Conservation (phyloP, 352 stramenopile species). For the Phytophthora ohioensis region DNA sequence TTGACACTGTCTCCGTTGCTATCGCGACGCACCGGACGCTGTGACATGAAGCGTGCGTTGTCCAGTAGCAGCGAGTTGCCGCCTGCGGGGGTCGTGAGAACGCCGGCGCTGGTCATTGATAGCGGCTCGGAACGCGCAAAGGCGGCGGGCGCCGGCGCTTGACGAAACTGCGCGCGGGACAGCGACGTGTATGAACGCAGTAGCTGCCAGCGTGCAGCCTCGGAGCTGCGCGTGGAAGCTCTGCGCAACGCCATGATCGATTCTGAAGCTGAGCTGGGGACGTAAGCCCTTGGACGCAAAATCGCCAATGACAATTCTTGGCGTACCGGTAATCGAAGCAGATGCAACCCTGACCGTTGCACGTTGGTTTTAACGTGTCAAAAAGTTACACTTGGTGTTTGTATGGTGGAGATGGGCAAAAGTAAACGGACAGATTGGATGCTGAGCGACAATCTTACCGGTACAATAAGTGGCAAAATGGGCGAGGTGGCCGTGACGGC, state of each 20-base stretch:
- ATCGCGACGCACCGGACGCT: conserved; percentile 12
- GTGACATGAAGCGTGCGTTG: conserved; percentile 41
- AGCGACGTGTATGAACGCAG: conserved; percentile 62
- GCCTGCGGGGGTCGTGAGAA: conserved; percentile 27
- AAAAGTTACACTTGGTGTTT: conserved; percentile 19
- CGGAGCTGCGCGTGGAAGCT: conserved; percentile 7
- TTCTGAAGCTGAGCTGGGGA: conserved; percentile 3
- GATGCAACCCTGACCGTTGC: conserved; percentile 27
- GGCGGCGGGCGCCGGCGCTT: conserved; percentile 52
- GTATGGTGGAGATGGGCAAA: conserved; percentile 19
- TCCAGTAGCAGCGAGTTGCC: conserved; percentile 41
- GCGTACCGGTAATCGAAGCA: conserved; percentile 12
- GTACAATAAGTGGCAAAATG: conserved; percentile 4
- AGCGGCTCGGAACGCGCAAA: conserved; percentile 46
- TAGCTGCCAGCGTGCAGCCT: conserved; percentile 27
- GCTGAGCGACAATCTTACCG: conserved; percentile 3
- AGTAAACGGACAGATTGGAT: conserved; percentile 34
- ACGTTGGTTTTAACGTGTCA: conserved; percentile 28
- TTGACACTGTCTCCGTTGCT: conserved; percentile 5
- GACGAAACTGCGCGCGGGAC: conserved; percentile 59
- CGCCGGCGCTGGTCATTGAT: conserved; percentile 12
- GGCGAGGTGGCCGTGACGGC: background rate
- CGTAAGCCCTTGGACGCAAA: conserved; percentile 26
- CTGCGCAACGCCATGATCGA: conserved; percentile 35
- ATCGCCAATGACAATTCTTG: conserved; percentile 18